phyloP scores from a whole-genome alignment of 2,329 filamentous ascomycete species.

The Colletotrichum sp. region DNA sequence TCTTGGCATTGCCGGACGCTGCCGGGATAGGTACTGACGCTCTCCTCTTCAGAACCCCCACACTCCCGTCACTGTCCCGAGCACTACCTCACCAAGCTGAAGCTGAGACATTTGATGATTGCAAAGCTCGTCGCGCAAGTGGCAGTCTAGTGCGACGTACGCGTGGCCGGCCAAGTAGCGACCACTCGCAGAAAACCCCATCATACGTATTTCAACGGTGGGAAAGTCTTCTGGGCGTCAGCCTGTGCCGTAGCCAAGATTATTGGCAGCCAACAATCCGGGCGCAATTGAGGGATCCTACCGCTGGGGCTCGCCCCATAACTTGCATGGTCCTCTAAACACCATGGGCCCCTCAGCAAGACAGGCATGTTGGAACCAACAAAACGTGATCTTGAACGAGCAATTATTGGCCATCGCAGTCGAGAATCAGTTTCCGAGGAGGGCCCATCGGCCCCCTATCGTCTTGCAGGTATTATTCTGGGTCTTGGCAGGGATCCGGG shows the following conservation, averaged over 20 bases:
- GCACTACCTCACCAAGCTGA: background rate
- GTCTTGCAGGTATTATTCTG: background rate
- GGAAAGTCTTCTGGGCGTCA: background rate
- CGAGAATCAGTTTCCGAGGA: background rate
- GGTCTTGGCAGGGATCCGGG: slow-evolving; percentile 8
- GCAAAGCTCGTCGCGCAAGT: background rate
- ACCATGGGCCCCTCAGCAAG: background rate
- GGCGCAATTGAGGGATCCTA: background rate
- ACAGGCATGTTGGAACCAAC: background rate
- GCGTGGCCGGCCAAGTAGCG: background rate
- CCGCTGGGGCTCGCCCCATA: background rate
- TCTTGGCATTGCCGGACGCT: background rate
- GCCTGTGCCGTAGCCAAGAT: background rate
- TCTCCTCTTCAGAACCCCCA: background rate
- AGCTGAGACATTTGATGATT: background rate
- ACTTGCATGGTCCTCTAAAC: background rate
- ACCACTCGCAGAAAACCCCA: background rate
- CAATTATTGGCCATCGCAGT: background rate
- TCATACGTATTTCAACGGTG: background rate
- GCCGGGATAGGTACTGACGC: background rate
- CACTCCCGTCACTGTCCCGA: background rate
- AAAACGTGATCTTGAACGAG: background rate
- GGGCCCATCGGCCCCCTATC: background rate
- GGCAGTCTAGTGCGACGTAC: background rate
- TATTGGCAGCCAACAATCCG: background rate